Conservation (phyloP, 495 filamentous ascomycete species). For the Podospora australis region DNA sequence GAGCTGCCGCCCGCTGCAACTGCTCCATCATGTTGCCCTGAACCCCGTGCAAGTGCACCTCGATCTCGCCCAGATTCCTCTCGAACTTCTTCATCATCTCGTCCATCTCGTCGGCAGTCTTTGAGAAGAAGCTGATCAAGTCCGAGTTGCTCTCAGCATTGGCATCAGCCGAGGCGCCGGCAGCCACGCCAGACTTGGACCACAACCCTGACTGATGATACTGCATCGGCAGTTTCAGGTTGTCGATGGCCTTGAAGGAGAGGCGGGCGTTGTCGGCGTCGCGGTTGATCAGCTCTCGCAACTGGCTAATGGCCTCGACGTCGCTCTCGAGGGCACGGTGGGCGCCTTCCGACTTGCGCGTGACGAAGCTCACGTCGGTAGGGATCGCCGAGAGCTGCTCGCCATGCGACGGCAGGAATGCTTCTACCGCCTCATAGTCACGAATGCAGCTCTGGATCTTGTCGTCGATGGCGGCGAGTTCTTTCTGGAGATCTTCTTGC, state of each 20-base stretch:
- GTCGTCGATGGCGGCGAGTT: conserved; percentile 68
- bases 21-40: conserved; percentile 64
- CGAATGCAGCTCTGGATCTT: conserved; percentile 64
- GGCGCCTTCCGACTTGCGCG: conserved; percentile 64
- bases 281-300: conserved; percentile 54
- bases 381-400: conserved; percentile 59
- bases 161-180: conserved; percentile 26
- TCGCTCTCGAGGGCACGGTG: conserved; percentile 68
- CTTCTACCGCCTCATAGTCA: conserved; percentile 48
- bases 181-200: conserved; percentile 25
- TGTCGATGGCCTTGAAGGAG: conserved; percentile 68
- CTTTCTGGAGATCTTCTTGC: conserved; percentile 68
- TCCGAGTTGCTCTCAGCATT: conserved; percentile 55
- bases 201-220: conserved; percentile 60
- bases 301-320: conserved; percentile 59
- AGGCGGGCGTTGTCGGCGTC: conserved; percentile 69
- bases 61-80: conserved; percentile 69
- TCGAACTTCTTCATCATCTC: conserved; percentile 59
- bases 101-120: conserved; percentile 64
- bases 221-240: conserved; percentile 65
- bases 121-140: conserved; percentile 71
- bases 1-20: conserved; percentile 57
- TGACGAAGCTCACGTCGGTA: conserved; percentile 67
- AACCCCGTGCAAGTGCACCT: conserved; percentile 70
- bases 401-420: conserved; percentile 59